Conservation (phyloP, 495 filamentous ascomycete species). For the Durotheca rogersii region DNA sequence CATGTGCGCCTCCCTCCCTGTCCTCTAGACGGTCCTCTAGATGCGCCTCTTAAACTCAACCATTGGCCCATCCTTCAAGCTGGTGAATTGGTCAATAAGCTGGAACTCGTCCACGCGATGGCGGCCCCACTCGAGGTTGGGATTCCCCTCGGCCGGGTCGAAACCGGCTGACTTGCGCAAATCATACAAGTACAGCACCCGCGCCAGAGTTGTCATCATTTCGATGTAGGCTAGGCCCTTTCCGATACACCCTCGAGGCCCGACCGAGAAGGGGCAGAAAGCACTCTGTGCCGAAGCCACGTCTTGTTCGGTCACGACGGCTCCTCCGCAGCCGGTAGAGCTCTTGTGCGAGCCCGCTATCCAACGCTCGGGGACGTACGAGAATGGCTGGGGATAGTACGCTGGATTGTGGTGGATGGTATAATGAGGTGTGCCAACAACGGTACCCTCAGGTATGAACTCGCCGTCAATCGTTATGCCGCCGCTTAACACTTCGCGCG, state of each 20-base stretch:
- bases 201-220: constrained; percentile 51
- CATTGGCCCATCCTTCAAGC: constrained; percentile 57
- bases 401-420: constrained; percentile 56
- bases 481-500: constrained; percentile 62
- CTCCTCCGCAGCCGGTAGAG: constrained; percentile 6
- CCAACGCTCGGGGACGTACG: constrained; percentile 59
- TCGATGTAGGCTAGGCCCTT: constrained; percentile 58
- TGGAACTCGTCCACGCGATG: constrained; percentile 52
- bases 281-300: constrained; percentile 50
- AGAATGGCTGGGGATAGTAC: constrained; percentile 56
- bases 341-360: constrained; percentile 34
- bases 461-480: constrained; percentile 59
- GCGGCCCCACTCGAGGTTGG: constrained; percentile 48
- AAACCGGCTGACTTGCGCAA: constrained; percentile 45
- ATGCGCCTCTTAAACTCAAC: constrained; percentile 52
- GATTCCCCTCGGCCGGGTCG: constrained; percentile 46
- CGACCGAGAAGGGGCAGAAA: constrained; percentile 60
- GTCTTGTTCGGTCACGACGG: constrained; percentile 33
- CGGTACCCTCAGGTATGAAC: constrained; percentile 52
- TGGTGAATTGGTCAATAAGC: constrained; percentile 59
- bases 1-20: too few species aligned
- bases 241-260: constrained; percentile 59
- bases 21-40: too few species aligned
- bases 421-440: constrained; percentile 57
- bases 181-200: constrained; percentile 52